A percentile compares a stretch with the other conserved stretches of the same genome.
phyloP scores from a whole-genome alignment of 129 eudicot species.

The Lonicera japonica region DNA sequence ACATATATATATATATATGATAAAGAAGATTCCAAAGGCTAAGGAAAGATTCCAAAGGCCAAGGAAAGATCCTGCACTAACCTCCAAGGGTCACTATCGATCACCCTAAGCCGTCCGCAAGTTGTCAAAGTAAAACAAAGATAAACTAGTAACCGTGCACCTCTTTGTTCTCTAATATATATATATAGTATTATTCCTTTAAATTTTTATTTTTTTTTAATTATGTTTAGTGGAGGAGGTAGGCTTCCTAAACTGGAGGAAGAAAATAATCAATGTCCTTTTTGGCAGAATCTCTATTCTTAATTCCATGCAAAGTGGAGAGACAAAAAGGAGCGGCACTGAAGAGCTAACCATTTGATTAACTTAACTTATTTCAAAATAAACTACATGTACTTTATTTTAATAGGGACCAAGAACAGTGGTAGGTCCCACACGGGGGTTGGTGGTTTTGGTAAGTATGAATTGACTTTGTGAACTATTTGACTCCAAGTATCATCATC shows the following conservation, averaged over 20 bases:
- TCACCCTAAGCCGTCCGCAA: conserved; percentile 27
- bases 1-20: too few relatives aligned
- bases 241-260: conserved; percentile 59
- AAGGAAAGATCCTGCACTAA: too few relatives aligned
- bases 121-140: conserved; percentile 9
- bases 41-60: too few relatives aligned
- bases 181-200: conserved; percentile 25
- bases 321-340: conserved; percentile 8
- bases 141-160: conserved; percentile 13
- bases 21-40: too few relatives aligned
- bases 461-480: conserved; percentile 20
- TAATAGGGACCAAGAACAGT: conserved; percentile 17
- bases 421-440: conserved; percentile 32
- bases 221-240: conserved; percentile 20
- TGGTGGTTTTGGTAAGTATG: conserved; percentile 14
- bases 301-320: conserved; percentile 25
- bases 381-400: conserved; percentile 14
- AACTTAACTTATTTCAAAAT: conserved; percentile 20
- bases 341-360: conserved; percentile 8
- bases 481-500: conserved; percentile 22
- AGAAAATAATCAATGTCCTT: conserved; percentile 33
- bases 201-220: conserved; percentile 22
- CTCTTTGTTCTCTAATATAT: conserved; percentile 22
- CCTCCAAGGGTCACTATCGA: conserved; percentile 47
- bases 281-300: conserved; percentile 17